These are phyloP conservation scores for Suillus subalutaceus DNA, from an alignment of 768 basidiomycete genomes.

Conservation along the genomic window DNA sequence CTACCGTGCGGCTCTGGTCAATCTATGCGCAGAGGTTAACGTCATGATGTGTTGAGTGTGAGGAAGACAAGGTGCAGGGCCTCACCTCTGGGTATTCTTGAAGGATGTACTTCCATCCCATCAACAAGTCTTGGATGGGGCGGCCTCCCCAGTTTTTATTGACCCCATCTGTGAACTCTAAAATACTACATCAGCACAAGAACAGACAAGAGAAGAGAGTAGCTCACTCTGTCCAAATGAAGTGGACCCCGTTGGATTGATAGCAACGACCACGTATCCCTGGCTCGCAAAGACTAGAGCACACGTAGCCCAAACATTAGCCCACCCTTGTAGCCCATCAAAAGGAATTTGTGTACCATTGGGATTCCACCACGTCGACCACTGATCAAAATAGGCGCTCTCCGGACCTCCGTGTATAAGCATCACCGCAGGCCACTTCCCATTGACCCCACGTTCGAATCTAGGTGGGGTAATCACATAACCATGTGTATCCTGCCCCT, in stretches of 20 bases:
- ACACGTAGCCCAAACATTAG: conserved; percentile 1
- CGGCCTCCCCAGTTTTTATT: conserved; percentile 84
- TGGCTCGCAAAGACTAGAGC: conserved; percentile 74
- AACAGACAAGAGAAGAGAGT: conserved; percentile 1
- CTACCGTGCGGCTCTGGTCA: conserved; percentile 68
- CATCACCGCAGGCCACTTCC: conserved; percentile 80
- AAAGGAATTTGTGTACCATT: conserved; percentile 50
- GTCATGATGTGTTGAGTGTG: not conserved
- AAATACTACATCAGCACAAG: not conserved
- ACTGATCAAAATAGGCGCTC: conserved; percentile 87
- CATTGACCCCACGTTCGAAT: conserved; percentile 62
- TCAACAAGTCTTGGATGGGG: conserved; percentile 76
- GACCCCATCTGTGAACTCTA: conserved; percentile 83
- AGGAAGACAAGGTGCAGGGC: conserved; percentile 11
- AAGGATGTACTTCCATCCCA: conserved; percentile 74
- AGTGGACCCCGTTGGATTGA: conserved; percentile 95
- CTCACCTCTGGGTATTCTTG: conserved; percentile 69
- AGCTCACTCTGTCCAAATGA: conserved; percentile 81
- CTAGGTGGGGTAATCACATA: conserved; percentile 84
- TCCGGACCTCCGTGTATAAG: conserved; percentile 87
- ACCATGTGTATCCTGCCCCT: conserved; percentile 71
- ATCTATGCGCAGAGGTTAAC: conserved; percentile 45
- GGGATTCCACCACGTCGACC: conserved; percentile 93
- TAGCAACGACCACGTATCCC: conserved; percentile 85
- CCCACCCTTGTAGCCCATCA: not conserved